Conservation (phyloP, 257 asterid genomes). For the Salvia rosmarinus region DNA sequence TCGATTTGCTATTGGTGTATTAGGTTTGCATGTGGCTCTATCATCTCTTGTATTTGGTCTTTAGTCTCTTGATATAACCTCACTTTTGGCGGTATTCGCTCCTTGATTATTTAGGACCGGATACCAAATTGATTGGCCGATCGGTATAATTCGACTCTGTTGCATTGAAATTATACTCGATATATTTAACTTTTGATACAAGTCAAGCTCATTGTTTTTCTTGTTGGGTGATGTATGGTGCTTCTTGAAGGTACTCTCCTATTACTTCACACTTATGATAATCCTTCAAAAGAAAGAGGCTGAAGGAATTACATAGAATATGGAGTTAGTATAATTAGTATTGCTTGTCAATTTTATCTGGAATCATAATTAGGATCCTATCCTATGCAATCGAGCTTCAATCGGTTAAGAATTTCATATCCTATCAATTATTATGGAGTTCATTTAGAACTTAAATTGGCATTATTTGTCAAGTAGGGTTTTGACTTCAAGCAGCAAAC, state of each 20-base stretch:
- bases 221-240: conserved; percentile 85
- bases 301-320: too few species aligned
- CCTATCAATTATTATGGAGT: conserved; percentile 20
- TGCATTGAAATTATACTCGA: conserved; percentile 81
- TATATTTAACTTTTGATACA: conserved; percentile 82
- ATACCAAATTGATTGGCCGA: conserved; percentile 92
- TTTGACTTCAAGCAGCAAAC: conserved; percentile 48
- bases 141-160: conserved; percentile 73
- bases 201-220: conserved; percentile 92
- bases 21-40: conserved; percentile 27
- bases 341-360: not conserved
- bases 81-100: conserved; percentile 66
- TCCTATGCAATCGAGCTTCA: conserved; percentile 12
- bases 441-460: conserved; percentile 34
- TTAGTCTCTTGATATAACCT: conserved; percentile 30
- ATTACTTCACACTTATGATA: conserved; percentile 20
- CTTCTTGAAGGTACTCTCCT: conserved; percentile 65
- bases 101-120: conserved; percentile 93
- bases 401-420: conserved; percentile 24
- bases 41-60: too few species aligned
- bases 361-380: not conserved
- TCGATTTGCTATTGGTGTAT: too few species aligned
- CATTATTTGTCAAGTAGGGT: conserved; percentile 48
- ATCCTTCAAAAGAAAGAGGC: too few species aligned
- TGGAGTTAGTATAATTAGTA: too few species aligned